phyloP scores from a whole-genome alignment of 1,139 yeast genomes.

The Spencermartinsiella ligniputridi region DNA sequence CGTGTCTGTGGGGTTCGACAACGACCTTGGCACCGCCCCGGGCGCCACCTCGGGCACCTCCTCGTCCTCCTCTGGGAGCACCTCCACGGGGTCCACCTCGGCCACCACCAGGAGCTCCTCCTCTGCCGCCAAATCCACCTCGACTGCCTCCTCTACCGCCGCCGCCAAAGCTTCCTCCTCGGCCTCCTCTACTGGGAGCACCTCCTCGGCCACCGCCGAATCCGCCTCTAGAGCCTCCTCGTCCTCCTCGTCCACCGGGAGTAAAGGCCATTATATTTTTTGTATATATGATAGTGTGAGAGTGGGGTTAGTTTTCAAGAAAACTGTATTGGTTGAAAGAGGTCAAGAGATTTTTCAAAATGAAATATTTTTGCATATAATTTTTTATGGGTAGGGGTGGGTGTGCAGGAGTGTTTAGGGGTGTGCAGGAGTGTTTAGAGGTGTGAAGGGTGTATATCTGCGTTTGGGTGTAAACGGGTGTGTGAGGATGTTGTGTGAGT shows the following conservation, averaged over 20 bases:
- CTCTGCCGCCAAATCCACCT: constrained; percentile 30
- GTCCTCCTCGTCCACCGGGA: constrained; percentile 40
- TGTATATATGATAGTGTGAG: no score
- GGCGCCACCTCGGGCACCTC: constrained; percentile 66
- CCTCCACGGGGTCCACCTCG: constrained; percentile 37
- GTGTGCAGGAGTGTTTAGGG: no score
- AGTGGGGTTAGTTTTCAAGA: constrained; percentile 4
- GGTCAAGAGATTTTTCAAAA: no score
- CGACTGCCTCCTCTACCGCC: constrained; percentile 28
- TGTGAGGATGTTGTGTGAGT: no score
- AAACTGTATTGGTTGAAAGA: no score
- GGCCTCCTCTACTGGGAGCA: constrained; percentile 32
- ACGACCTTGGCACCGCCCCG: constrained; percentile 93
- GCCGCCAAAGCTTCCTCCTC: constrained; percentile 34
- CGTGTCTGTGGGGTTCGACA: constrained; percentile 97
- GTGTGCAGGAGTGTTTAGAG: no score
- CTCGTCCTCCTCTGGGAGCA: constrained; percentile 42
- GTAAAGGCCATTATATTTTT: constrained; percentile 47
- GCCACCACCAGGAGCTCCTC: constrained; percentile 34
- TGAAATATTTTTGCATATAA: no score
- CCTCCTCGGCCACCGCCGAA: constrained; percentile 35
- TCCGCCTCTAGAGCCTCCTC: constrained; percentile 29
- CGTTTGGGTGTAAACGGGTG: no score
- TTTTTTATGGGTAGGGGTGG: no score
- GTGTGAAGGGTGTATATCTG: no score